phyloP scores from a whole-genome alignment of 2,329 filamentous ascomycete species.

The Microcyclospora tardicrescens region DNA sequence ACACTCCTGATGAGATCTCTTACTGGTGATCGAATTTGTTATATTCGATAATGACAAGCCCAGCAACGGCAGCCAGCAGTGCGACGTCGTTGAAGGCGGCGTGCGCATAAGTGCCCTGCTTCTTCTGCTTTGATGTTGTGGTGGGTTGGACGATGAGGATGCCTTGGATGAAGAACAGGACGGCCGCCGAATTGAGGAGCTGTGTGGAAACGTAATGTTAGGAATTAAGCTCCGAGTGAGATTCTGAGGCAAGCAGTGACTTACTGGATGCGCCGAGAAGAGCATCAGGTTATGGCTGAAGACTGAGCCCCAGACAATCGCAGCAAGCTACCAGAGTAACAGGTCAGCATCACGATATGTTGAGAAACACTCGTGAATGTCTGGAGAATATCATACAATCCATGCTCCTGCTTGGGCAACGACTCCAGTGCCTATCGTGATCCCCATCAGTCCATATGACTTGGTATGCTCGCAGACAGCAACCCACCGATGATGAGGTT shows the following conservation, averaged over 20 bases:
- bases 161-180: slow-evolving; percentile 66
- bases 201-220: slow-evolving; percentile 6
- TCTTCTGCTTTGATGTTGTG: slow-evolving; percentile 61
- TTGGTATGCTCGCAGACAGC: neutral
- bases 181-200: slow-evolving; percentile 39
- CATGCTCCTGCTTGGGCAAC: slow-evolving; percentile 68
- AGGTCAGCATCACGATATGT: slow-evolving; percentile 1
- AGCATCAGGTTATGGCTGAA: slow-evolving; percentile 59
- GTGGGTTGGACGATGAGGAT: slow-evolving; percentile 83
- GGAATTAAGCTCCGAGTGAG: neutral
- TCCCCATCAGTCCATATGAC: neutral
- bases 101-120: slow-evolving; percentile 49
- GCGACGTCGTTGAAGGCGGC: slow-evolving; percentile 55
- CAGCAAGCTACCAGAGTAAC: slow-evolving; percentile 41
- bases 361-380: neutral
- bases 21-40: slow-evolving; percentile 58
- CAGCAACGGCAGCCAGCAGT: slow-evolving; percentile 48
- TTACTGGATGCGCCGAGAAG: slow-evolving; percentile 80
- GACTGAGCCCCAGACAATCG: slow-evolving; percentile 65
- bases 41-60: slow-evolving; percentile 60
- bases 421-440: slow-evolving; percentile 56
- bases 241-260: slow-evolving; percentile 18
- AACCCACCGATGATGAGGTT: slow-evolving; percentile 61
- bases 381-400: slow-evolving; percentile 38
- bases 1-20: too few species aligned